Evolutionary conservation across 1,139 yeast genomes (phyloP).

Genomic region (Candida tetrigidarum): DNA sequence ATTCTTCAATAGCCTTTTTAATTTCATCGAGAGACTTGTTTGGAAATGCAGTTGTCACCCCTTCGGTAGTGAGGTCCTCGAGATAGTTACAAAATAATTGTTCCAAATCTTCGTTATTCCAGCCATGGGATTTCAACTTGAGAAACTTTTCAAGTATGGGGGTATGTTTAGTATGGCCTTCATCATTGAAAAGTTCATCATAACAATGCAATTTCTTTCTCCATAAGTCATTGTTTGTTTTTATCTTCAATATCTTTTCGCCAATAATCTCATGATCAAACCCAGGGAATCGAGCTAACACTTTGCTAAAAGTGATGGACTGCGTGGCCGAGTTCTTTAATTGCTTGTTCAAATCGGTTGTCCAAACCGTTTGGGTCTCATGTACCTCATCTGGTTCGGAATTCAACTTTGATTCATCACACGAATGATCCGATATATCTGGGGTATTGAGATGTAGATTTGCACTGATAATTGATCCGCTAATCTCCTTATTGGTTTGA

Average conservation of each 20-base stretch:
- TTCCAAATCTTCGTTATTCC: constrained; percentile 12
- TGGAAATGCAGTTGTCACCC: constrained; percentile 7
- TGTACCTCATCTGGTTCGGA: neutral
- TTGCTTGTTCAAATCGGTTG: neutral
- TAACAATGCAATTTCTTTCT: constrained; percentile 6
- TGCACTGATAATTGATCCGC: neutral
- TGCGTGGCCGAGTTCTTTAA: neutral
- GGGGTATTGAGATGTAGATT: constrained; percentile 11
- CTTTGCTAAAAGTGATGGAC: constrained; percentile 13
- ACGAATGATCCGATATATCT: constrained; percentile 10
- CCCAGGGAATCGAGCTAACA: constrained; percentile 14
- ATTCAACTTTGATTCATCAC: constrained; percentile 8
- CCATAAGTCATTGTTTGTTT: constrained; percentile 1
- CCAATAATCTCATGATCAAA: constrained; percentile 9
- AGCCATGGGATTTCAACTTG: neutral
- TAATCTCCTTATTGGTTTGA: neutral
- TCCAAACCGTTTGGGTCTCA: neutral
- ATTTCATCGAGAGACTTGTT: constrained; percentile 5
- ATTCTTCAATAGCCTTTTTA: neutral
- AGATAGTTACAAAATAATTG: constrained; percentile 7
- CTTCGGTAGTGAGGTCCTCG: constrained; percentile 10
- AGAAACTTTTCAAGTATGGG: neutral
- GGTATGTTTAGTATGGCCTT: constrained; percentile 6
- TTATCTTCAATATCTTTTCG: constrained; percentile 2
- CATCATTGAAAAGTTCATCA: constrained; percentile 12